Conservation (phyloP, 75 land plant species). For the Sequoiadendron giganteum region DNA sequence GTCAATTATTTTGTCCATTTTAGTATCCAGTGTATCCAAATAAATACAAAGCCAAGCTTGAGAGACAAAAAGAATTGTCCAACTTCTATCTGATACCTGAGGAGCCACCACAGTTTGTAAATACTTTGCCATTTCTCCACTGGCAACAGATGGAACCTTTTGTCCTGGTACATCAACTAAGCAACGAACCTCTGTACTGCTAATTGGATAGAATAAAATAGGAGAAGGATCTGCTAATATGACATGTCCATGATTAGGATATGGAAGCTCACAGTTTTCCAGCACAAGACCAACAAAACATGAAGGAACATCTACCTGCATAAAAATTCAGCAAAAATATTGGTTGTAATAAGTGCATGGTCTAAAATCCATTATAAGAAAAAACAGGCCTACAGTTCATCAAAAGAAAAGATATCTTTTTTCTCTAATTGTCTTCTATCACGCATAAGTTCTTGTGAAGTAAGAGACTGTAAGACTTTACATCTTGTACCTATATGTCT, state of each 20-base stretch:
- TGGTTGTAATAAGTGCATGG: background rate
- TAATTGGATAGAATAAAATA: slow-evolving; percentile 90
- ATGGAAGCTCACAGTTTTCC: slow-evolving; percentile 86
- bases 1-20: background rate
- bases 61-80: background rate
- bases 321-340: slow-evolving; percentile 4
- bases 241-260: slow-evolving; percentile 89
- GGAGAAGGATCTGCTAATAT: slow-evolving; percentile 88
- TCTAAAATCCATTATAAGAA: background rate
- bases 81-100: slow-evolving; percentile 49
- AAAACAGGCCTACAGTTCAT: background rate
- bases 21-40: background rate
- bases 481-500: background rate
- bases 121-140: slow-evolving; percentile 86
- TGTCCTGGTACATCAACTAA: slow-evolving; percentile 91
- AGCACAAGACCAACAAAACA: slow-evolving; percentile 89
- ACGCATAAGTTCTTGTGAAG: background rate
- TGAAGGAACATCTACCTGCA: slow-evolving; percentile 88
- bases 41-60: background rate
- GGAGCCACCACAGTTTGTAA: slow-evolving; percentile 80
- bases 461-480: background rate
- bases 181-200: slow-evolving; percentile 89
- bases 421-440: background rate
- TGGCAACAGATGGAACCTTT: slow-evolving; percentile 80
- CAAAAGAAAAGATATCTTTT: background rate